phyloP scores from a whole-genome alignment of 768 basidiomycete genomes.

The Naematelia aurantialba region DNA sequence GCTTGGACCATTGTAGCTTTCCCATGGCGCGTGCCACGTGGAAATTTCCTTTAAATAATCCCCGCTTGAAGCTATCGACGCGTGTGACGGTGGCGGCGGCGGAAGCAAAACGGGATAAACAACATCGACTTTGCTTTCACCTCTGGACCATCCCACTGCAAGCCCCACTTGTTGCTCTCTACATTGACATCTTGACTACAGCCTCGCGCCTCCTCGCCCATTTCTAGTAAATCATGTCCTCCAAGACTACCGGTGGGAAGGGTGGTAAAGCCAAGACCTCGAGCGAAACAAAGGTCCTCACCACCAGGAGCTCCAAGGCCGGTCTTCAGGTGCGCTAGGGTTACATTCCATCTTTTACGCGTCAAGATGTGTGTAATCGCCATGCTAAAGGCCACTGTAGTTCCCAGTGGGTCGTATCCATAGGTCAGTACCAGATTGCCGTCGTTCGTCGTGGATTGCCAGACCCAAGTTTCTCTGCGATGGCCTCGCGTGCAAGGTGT shows the following conservation, averaged over 20 bases:
- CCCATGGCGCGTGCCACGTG: too few species aligned
- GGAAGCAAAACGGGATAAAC: slow-evolving; percentile 10
- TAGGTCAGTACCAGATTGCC: slow-evolving; percentile 57
- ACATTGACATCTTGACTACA: slow-evolving; percentile 3
- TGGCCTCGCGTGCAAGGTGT: neutral
- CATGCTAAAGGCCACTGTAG: slow-evolving; percentile 51
- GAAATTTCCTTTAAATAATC: neutral
- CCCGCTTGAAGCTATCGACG: neutral
- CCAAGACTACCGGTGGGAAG: slow-evolving; percentile 47
- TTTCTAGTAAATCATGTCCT: slow-evolving; percentile 30
- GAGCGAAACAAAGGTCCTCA: slow-evolving; percentile 49
- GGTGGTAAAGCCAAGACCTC: slow-evolving; percentile 52
- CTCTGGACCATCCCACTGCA: neutral
- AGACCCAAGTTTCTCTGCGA: neutral
- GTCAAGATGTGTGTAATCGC: neutral
- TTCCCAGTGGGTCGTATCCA: slow-evolving; percentile 98
- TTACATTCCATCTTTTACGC: slow-evolving; percentile 6
- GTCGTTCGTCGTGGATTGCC: neutral
- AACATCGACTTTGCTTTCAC: slow-evolving; percentile 6
- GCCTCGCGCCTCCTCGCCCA: neutral
- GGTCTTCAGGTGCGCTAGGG: slow-evolving; percentile 68
- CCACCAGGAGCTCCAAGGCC: slow-evolving; percentile 68
- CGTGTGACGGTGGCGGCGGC: neutral
- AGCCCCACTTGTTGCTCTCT: slow-evolving; percentile 1
- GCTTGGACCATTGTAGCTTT: too few species aligned